Conservation (phyloP, 106 monocot species). For the Dioscorea zingiberensis region DNA sequence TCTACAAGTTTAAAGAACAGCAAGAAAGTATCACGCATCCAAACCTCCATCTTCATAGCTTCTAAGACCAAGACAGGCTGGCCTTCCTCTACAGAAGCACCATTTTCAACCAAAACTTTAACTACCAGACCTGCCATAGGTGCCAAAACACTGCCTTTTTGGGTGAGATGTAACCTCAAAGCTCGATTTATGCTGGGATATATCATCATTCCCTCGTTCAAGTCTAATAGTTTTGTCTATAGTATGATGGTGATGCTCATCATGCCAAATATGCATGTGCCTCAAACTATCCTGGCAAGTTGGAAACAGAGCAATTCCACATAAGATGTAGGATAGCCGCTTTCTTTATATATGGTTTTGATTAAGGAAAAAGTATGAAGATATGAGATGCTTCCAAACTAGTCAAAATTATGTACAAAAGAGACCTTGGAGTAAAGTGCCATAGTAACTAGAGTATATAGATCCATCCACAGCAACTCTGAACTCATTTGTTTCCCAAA, state of each 20-base stretch:
- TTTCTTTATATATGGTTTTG: too few relatives aligned
- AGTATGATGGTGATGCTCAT: constrained; percentile 75
- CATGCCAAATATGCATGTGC: constrained; percentile 89
- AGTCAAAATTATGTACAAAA: not conserved
- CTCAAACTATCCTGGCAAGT: constrained; percentile 49
- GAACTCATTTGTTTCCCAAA: constrained; percentile 43
- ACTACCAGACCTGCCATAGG: constrained; percentile 98
- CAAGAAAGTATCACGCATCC: constrained; percentile 1
- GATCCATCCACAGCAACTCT: constrained; percentile 57
- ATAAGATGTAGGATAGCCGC: too few relatives aligned
- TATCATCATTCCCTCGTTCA: constrained; percentile 40
- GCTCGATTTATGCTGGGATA: constrained; percentile 23
- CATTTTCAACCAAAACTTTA: constrained; percentile 76
- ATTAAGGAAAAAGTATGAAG: not conserved
- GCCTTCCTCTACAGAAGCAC: constrained; percentile 65
- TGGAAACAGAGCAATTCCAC: too few relatives aligned
- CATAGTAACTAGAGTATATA: constrained; percentile 48
- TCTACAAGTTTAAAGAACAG: not conserved
- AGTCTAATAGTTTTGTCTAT: constrained; percentile 39
- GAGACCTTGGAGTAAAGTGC: constrained; percentile 65
- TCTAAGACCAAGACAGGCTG: constrained; percentile 87
- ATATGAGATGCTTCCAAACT: not conserved
- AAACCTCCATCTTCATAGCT: constrained; percentile 99
- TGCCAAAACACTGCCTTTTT: constrained; percentile 78
- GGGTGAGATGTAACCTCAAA: constrained; percentile 39